Evolutionary conservation across 1,284 basidiomycete species (phyloP).

Genomic region (Porodaedalea pini): DNA sequence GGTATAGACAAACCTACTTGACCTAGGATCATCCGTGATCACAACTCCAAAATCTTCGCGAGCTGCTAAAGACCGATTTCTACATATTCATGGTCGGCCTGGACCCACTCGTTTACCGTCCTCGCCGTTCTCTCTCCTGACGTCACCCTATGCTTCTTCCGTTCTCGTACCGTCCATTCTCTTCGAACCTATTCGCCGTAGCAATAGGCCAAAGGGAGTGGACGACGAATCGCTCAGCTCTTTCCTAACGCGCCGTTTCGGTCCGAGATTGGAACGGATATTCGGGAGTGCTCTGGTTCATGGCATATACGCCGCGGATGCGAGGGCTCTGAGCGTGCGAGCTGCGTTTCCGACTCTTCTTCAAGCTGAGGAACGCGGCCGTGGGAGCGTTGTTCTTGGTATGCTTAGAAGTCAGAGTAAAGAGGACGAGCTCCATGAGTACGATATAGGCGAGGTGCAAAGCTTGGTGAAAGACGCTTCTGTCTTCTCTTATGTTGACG

Average conservation of each 20-base stretch:
- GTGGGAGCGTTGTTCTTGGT: constrained; percentile 70
- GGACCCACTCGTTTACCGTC: constrained; percentile 47
- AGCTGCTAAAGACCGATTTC: constrained; percentile 71
- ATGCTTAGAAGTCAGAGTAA: constrained; percentile 35
- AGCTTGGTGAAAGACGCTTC: constrained; percentile 57
- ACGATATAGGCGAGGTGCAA: constrained; percentile 52
- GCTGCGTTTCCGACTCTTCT: constrained; percentile 75
- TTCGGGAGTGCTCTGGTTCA: constrained; percentile 86
- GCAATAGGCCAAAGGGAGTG: constrained; percentile 37
- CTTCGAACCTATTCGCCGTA: constrained; percentile 52
- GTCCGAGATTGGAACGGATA: constrained; percentile 63
- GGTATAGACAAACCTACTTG: constrained; percentile 70
- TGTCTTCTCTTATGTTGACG: constrained; percentile 79
- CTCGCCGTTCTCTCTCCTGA: constrained; percentile 39
- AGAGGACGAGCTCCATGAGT: constrained; percentile 30
- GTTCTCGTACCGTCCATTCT: constrained; percentile 53
- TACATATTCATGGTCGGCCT: constrained; percentile 55
- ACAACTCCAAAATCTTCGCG: constrained; percentile 61
- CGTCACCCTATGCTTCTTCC: constrained; percentile 44
- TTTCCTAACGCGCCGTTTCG: constrained; percentile 78
- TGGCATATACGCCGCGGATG: constrained; percentile 90
- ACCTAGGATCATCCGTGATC: constrained; percentile 55
- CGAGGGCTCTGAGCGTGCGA: constrained; percentile 69
- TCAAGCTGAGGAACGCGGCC: constrained; percentile 61
- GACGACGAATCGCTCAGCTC: constrained; percentile 81